phyloP scores from a whole-genome alignment of 228 moss, liverwort and hornwort species.

The Sphagnum fallax region DNA sequence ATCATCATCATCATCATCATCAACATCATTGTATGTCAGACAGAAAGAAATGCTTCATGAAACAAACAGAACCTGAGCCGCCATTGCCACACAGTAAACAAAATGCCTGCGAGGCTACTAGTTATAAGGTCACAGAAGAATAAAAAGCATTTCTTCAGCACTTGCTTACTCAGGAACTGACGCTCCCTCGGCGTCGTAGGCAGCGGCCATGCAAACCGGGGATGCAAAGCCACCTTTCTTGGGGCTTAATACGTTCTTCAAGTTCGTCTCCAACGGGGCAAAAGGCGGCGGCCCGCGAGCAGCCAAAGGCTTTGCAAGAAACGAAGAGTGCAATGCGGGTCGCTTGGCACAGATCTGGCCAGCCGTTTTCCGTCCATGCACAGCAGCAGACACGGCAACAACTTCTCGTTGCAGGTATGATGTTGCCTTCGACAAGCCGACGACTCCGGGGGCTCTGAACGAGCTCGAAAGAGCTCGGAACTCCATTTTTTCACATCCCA shows the following conservation, averaged over 20 bases:
- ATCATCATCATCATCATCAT: not conserved
- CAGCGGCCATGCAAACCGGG: constrained; percentile 39
- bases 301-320: constrained; percentile 28
- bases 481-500: constrained; percentile 3
- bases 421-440: constrained; percentile 8
- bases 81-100: not conserved
- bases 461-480: not conserved
- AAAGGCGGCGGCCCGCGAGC: constrained; percentile 13
- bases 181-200: constrained; percentile 45
- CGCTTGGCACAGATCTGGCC: constrained; percentile 39
- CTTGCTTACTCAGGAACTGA: constrained; percentile 29
- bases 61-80: too few relatives aligned
- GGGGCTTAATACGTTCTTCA: not conserved
- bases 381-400: not conserved
- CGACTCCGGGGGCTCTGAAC: constrained; percentile 14
- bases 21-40: constrained; percentile 1
- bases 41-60: too few relatives aligned
- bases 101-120: constrained; percentile 12
- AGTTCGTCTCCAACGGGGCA: constrained; percentile 10
- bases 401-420: constrained; percentile 7
- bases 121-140: constrained; percentile 20
- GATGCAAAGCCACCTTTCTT: constrained; percentile 18
- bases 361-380: constrained; percentile 9
- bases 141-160: constrained; percentile 28
- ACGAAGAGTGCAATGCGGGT: constrained; percentile 35